A percentile compares a stretch with the other conserved stretches of the same genome.
These are phyloP conservation scores for Acanthamoeba healyi DNA, from an alignment of 208 protist species.

Conservation along the genomic window DNA sequence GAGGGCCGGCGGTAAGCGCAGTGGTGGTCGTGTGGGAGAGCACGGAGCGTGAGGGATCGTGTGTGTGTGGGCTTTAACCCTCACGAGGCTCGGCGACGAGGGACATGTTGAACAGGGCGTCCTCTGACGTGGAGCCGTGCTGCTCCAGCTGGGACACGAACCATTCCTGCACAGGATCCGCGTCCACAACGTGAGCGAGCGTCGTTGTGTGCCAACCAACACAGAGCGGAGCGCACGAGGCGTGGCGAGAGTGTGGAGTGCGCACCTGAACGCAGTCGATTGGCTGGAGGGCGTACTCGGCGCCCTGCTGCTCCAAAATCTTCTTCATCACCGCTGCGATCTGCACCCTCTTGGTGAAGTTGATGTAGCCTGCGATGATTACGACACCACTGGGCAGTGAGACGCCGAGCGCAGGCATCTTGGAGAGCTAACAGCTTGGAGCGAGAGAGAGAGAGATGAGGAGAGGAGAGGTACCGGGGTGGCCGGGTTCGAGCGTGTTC, in stretches of 20 bases:
- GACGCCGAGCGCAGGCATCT: no score
- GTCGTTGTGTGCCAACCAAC: no score
- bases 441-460: no score
- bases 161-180: background rate
- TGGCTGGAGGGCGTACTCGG: background rate
- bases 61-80: background rate
- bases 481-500: slow-evolving; percentile 5
- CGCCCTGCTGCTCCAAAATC: slow-evolving; percentile 4
- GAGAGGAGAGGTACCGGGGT: slow-evolving; percentile 28
- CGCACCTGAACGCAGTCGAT: background rate
- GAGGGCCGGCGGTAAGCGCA: no score
- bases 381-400: no score
- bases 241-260: no score
- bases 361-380: slow-evolving; percentile 43
- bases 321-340: slow-evolving; percentile 26
- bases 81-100: slow-evolving; percentile 8
- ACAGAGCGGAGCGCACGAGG: no score
- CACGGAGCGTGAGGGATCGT: no score
- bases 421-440: no score
- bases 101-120: slow-evolving; percentile 9
- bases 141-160: background rate
- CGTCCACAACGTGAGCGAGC: no score
- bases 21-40: no score
- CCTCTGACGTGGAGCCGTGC: background rate
- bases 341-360: slow-evolving; percentile 6